These are phyloP conservation scores for Phellopilus nigrolimitatus DNA, from an alignment of 1,284 basidiomycete species.

Conservation along the genomic window DNA sequence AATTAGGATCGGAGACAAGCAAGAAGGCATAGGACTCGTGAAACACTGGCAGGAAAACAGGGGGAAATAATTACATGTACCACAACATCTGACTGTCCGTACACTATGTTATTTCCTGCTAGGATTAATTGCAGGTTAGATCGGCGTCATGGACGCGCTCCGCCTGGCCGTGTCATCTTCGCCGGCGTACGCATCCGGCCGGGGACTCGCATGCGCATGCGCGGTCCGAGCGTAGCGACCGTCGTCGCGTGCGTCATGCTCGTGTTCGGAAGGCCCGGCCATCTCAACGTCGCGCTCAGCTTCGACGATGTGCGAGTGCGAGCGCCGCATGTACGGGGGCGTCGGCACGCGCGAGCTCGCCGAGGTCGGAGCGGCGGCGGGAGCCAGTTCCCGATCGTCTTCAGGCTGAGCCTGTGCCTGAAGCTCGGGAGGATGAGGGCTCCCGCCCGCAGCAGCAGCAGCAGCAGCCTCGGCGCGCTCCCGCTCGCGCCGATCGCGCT, in stretches of 20 bases:
- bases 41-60: too few species aligned
- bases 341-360: slow-evolving; percentile 12
- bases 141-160: not conserved
- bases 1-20: too few species aligned
- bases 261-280: not conserved
- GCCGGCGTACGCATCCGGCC: not conserved
- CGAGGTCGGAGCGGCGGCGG: not conserved
- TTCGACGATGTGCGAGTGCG: not conserved
- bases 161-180: not conserved
- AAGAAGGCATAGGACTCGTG: too few species aligned
- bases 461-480: slow-evolving; percentile 25
- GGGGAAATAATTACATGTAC: too few species aligned
- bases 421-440: not conserved
- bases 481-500: slow-evolving; percentile 33
- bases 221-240: not conserved
- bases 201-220: not conserved
- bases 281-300: slow-evolving; percentile 2
- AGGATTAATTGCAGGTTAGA: not conserved
- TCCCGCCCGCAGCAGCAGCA: not conserved
- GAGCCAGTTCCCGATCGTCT: not conserved
- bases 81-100: too few species aligned
- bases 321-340: slow-evolving; percentile 9
- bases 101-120: too few species aligned
- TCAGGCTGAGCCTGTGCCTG: not conserved
- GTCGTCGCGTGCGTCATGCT: not conserved